Evolutionary conservation across 176 grass and related monocot species (phyloP), one percentile per base, ranked within the genome.

Genomic region (Aegilops bicornis): DNA sequence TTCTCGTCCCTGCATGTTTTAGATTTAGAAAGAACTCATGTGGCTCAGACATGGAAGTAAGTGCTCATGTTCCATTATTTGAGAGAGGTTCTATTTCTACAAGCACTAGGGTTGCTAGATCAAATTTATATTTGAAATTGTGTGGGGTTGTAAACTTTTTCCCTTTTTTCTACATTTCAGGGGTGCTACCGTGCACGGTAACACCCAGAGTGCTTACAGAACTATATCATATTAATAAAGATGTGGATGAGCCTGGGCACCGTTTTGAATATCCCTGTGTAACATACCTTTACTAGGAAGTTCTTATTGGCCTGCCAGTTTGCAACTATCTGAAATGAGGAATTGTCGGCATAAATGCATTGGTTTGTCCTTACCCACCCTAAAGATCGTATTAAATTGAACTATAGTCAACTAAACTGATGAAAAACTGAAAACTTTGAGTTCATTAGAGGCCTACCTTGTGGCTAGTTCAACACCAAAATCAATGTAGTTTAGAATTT

Each of bases 271-370:
- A 45, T 45, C 43, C 43, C 0, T 16, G 58, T 71, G 2, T 64
- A 84, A 56, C 83, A 32, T 58, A 98, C 96, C 93, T 95, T 98
- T 29, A 98, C 14, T 67, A 98, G 76, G 80, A 98, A 94, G 86
- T 98, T 98, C 59, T 94, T 98, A 84, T 98, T 98, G 79, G 93
- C 93, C 93, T 98, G 91, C 96, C 96, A 98, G 62, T 89, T 93
- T 79, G 96, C 91, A 48, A 91, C 96, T 85, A 98, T 84, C 78
- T 95, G 96, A 89, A 98, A 89, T 25, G 85, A 90, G 36, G 91
- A 95, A 73, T 71, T 84, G 36, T 76, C 68, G 20, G 66, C 67
- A 54, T 60, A n/a, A n/a, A n/a, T n/a, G n/a, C n/a, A n/a, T n/a
- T n/a, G 61, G 79, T 92, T 93, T 87, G 77, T 82, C 86, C 75